These are phyloP conservation scores for Holtermanniella nyarrowii DNA, from an alignment of 768 basidiomycete genomes.

Conservation along the genomic window DNA sequence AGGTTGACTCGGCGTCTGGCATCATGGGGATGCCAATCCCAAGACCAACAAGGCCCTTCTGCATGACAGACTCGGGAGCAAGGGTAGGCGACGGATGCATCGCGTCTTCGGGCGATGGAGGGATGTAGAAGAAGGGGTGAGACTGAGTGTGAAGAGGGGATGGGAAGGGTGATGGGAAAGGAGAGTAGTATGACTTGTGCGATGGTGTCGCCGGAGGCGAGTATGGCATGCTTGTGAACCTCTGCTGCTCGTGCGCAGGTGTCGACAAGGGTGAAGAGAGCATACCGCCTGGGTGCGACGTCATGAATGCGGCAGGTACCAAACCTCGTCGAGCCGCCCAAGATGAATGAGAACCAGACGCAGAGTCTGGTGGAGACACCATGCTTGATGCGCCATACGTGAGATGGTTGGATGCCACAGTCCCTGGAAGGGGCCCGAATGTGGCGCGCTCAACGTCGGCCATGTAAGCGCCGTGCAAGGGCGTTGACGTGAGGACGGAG, in stretches of 20 bases:
- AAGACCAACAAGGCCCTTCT: conserved; percentile 20
- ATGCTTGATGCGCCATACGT: neutral
- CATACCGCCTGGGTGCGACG: too few species aligned
- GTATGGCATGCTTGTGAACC: too few species aligned
- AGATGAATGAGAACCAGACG: too few species aligned
- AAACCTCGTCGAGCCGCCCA: too few species aligned
- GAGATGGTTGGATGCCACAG: conserved; percentile 4
- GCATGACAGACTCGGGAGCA: neutral
- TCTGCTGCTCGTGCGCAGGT: too few species aligned
- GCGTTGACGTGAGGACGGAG: conserved; percentile 29
- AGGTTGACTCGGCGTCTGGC: neutral
- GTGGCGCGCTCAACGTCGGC: neutral
- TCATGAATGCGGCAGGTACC: too few species aligned
- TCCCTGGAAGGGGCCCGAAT: conserved; percentile 2
- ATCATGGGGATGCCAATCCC: conserved; percentile 14
- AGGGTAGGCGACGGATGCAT: neutral
- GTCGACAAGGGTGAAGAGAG: too few species aligned
- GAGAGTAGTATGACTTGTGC: conserved; percentile 13
- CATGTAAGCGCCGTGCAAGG: conserved; percentile 17
- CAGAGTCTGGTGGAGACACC: conserved; percentile 10
- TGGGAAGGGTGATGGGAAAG: neutral
- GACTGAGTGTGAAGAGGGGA: neutral
- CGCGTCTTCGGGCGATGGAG: neutral
- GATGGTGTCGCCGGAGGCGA: conserved; percentile 20
- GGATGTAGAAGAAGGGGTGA: conserved; percentile 2